Evolutionary conservation across 352 stramenopile species (phyloP).

Genomic region (Pythium phragmiticola): DNA sequence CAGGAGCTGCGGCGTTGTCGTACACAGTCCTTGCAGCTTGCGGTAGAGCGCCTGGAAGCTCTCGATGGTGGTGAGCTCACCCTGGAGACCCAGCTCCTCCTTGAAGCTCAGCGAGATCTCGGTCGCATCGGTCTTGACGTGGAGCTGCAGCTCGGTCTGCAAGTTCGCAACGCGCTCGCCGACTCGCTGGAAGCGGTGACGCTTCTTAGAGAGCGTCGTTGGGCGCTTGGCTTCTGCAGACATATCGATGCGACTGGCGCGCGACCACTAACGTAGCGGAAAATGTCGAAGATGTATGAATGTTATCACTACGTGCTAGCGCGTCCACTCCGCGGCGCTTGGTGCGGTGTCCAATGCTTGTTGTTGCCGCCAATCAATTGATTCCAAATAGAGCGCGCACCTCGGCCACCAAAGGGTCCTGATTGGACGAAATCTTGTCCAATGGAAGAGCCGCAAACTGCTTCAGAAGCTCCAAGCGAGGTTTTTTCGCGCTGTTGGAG

Average conservation of each 20-base stretch:
- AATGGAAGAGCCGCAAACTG: conserved; percentile 75
- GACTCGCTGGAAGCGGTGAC: conserved; percentile 84
- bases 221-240: conserved; percentile 24
- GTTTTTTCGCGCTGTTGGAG: conserved; percentile 35
- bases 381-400: conserved; percentile 37
- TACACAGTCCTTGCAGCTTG: conserved; percentile 67
- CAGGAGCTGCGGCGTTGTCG: conserved; percentile 81
- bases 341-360: conserved; percentile 13
- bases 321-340: background rate
- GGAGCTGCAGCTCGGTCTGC: conserved; percentile 76
- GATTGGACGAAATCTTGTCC: conserved; percentile 45
- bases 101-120: conserved; percentile 74
- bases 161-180: conserved; percentile 78
- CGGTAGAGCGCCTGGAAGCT: conserved; percentile 77
- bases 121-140: conserved; percentile 74
- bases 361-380: conserved; percentile 35
- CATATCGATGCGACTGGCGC: conserved; percentile 4
- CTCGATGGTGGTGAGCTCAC: conserved; percentile 82
- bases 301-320: background rate
- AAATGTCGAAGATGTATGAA: conserved; percentile 3
- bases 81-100: conserved; percentile 77
- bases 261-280: background rate
- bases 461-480: conserved; percentile 40
- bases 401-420: conserved; percentile 39
- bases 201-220: conserved; percentile 53